These are phyloP conservation scores for Yamadazyma aaseri DNA, from an alignment of 1,139 yeast species.

Conservation along the genomic window DNA sequence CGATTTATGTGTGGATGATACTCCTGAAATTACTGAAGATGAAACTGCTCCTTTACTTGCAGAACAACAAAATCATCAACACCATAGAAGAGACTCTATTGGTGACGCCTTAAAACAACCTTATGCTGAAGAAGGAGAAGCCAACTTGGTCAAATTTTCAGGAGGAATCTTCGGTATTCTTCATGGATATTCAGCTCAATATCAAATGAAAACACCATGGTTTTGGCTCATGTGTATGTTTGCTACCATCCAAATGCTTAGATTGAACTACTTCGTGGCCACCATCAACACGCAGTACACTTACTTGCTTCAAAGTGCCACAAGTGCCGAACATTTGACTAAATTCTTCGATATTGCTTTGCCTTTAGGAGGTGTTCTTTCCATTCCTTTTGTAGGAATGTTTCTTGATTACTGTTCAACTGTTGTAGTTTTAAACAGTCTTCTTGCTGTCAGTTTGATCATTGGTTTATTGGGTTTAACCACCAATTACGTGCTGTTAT, in stretches of 20 bases:
- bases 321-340: slow-evolving; percentile 30
- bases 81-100: slow-evolving; percentile 38
- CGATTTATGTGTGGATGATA: slow-evolving; percentile 27
- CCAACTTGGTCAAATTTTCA: slow-evolving; percentile 28
- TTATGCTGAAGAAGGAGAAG: slow-evolving; percentile 42
- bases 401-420: slow-evolving; percentile 41
- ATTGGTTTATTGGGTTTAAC: slow-evolving; percentile 41
- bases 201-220: slow-evolving; percentile 44
- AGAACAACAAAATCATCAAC: slow-evolving; percentile 4
- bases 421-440: slow-evolving; percentile 28
- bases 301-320: slow-evolving; percentile 32
- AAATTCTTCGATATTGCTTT: slow-evolving; percentile 43
- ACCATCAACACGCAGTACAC: slow-evolving; percentile 45
- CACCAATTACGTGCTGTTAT: slow-evolving; percentile 28
- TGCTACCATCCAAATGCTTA: slow-evolving; percentile 43
- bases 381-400: slow-evolving; percentile 43
- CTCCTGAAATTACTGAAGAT: slow-evolving; percentile 10
- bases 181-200: slow-evolving; percentile 43
- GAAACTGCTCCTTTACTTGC: slow-evolving; percentile 25
- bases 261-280: slow-evolving; percentile 47
- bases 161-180: slow-evolving; percentile 45
- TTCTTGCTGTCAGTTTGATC: slow-evolving; percentile 30
- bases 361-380: slow-evolving; percentile 45
- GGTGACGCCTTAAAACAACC: slow-evolving; percentile 49
- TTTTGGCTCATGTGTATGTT: slow-evolving; percentile 39